phyloP scores from a whole-genome alignment of 345 rosid species.

The Hirschfeldia incana region DNA sequence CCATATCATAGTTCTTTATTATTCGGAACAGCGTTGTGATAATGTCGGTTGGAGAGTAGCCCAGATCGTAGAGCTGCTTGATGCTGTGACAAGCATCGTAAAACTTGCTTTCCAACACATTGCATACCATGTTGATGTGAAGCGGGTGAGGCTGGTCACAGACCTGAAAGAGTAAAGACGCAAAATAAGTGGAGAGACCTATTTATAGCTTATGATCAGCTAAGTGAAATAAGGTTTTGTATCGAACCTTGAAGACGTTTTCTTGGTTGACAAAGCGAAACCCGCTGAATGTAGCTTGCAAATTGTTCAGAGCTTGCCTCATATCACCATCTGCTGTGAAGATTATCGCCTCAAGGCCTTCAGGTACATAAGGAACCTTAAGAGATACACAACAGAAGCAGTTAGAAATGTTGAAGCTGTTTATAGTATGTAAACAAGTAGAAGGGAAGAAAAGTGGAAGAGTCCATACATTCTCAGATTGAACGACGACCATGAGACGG shows the following conservation, averaged over 20 bases:
- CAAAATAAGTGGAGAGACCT: background rate
- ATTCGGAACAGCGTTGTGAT: conserved; percentile 92
- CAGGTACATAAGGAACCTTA: conserved; percentile 90
- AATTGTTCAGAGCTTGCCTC: conserved; percentile 96
- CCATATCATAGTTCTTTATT: conserved; percentile 88
- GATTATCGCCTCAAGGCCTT: conserved; percentile 96
- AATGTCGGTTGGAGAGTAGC: conserved; percentile 96
- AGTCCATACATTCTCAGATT: conserved; percentile 70
- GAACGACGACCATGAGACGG: conserved; percentile 87
- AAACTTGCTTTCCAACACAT: conserved; percentile 81
- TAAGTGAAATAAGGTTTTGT: background rate
- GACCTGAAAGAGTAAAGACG: conserved; percentile 47
- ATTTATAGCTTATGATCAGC: conserved; percentile 5
- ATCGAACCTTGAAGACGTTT: conserved; percentile 89
- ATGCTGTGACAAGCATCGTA: conserved; percentile 85
- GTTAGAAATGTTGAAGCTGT: background rate
- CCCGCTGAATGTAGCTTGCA: conserved; percentile 94
- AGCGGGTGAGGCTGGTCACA: conserved; percentile 98
- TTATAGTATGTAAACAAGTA: background rate
- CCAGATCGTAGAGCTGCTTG: conserved; percentile 88
- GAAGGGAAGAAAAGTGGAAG: background rate
- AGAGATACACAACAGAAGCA: conserved; percentile 23
- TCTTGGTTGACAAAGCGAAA: conserved; percentile 92
- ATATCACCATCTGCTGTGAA: conserved; percentile 99
- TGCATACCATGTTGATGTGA: conserved; percentile 82